Base-by-base conservation (phyloP, 768 basidiomycete species). In the Arthromyces matolae region DNA sequence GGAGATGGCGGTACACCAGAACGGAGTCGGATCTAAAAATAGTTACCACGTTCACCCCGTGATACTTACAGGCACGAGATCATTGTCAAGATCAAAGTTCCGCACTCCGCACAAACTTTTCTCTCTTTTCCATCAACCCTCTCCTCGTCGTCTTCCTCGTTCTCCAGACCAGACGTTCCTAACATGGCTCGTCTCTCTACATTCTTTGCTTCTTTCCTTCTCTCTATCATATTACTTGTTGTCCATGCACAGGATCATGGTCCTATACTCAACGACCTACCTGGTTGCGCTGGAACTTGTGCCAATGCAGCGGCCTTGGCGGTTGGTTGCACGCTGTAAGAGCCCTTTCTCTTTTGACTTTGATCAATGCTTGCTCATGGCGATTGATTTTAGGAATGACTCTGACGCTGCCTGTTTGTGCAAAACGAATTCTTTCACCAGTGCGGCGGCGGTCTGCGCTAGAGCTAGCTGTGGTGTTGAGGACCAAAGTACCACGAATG, bases 341-440 rank as follows among this genome's bases (percentile, higher is more conserved):
- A n/a, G n/a, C n/a, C n/a, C 25, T 35, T 32, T n/a, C 14, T 25
- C 28, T 25, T 7, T 8, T 22, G 3, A 32, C 29, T 28, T 23
- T 33, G 22, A 20, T 20, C 18, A 28, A 18, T 13, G 4, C 20
- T 47, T 31, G 5, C 8, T 35, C 23, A 37, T 24, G 32, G 20
- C 4, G 29, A 12, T 20, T 25, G 34, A 16, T 7, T 31, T 47
- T 8, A 23, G 32, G 45, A 18, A 32, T 27, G 1, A n/a, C n/a
- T n/a, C n/a, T n/a, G 47, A 49, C n/a, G 47, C 25, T 12, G 33
- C 41, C 4, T 49, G 47, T 25, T 34, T 49, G 1, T 49, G 47
- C 47, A 42, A 42, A 28, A 36, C 32, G 0, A 8, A 2, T 5
- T 6, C 40, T 1, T 49, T 49, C 23, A 41, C 32, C 6, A 20